These are phyloP conservation scores for Chaetomium olivaceum DNA, from an alignment of 2,329 filamentous ascomycete genomes.

Conservation along the genomic window DNA sequence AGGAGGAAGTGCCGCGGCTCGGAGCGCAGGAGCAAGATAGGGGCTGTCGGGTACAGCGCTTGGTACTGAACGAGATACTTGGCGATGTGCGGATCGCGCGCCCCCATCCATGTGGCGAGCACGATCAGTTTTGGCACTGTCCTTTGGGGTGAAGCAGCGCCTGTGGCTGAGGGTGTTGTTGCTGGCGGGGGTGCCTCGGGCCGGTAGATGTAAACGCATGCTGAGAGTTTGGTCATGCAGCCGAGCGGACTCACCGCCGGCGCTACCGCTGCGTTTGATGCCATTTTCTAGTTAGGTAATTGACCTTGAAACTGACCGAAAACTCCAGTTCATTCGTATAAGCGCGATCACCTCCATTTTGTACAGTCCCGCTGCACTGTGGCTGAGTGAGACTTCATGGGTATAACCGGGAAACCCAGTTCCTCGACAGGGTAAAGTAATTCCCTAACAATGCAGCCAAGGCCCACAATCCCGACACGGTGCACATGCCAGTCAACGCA, in stretches of 20 bases:
- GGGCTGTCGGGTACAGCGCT: conserved; percentile 35
- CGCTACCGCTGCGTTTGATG: conserved; percentile 29
- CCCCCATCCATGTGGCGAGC: conserved; percentile 40
- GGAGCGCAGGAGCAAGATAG: conserved; percentile 37
- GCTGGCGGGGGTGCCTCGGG: conserved; percentile 29
- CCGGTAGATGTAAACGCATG: conserved; percentile 41
- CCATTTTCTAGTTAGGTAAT: conserved; percentile 32
- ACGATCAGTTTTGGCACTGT: conserved; percentile 36
- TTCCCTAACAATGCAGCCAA: not conserved
- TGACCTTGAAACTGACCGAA: not conserved
- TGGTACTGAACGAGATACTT: conserved; percentile 40
- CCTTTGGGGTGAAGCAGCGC: not conserved
- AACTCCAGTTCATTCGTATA: not conserved
- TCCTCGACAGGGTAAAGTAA: not conserved
- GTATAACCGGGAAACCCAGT: not conserved
- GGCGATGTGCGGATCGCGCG: conserved; percentile 37
- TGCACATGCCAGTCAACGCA: not conserved
- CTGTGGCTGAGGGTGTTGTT: not conserved
- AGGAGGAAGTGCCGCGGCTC: conserved; percentile 33
- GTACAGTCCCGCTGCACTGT: not conserved
- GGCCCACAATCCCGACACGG: not conserved
- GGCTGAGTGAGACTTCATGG: not conserved
- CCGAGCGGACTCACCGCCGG: conserved; percentile 34
- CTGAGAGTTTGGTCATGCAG: conserved; percentile 44
- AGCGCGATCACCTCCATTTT: not conserved